A percentile compares a stretch with the other conserved stretches of the same genome.
Conservation (phyloP, 768 basidiomycete genomes). For the Mycena indigotica region DNA sequence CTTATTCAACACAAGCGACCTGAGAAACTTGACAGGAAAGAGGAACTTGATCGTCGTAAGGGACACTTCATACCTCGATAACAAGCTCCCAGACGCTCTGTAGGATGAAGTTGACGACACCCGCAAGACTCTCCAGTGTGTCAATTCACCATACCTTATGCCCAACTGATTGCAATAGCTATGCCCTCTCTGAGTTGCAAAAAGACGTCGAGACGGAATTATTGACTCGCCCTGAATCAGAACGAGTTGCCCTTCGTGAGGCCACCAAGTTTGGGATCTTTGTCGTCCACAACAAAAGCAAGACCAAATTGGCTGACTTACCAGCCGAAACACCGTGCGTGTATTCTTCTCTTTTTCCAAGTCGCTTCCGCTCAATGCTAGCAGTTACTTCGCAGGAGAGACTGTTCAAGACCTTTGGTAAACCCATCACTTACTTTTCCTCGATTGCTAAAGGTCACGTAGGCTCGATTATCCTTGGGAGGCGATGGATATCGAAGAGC, state of each 20-base stretch:
- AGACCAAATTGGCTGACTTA: slow-evolving; percentile 78
- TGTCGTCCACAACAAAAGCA: slow-evolving; percentile 93
- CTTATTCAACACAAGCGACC: slow-evolving; percentile 12
- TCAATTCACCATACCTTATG: not conserved
- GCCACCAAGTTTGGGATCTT: slow-evolving; percentile 88
- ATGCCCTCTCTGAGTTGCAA: slow-evolving; percentile 86
- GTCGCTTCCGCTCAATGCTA: slow-evolving; percentile 1
- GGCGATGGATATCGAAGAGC: slow-evolving; percentile 75
- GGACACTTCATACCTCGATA: not conserved
- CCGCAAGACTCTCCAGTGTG: slow-evolving; percentile 84
- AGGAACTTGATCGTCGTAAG: slow-evolving; percentile 22
- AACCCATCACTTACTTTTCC: no score
- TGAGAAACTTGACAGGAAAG: slow-evolving; percentile 1
- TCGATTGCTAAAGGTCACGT: no score
- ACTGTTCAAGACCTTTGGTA: slow-evolving; percentile 76
- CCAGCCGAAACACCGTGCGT: slow-evolving; percentile 66
- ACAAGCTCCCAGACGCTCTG: not conserved
- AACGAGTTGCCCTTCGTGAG: slow-evolving; percentile 65
- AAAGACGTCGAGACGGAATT: slow-evolving; percentile 84
- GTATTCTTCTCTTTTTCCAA: no score
- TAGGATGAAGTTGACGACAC: slow-evolving; percentile 91
- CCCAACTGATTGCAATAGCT: slow-evolving; percentile 46
- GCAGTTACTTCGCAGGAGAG: slow-evolving; percentile 77
- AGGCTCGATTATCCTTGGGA: slow-evolving; percentile 91
- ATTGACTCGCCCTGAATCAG: slow-evolving; percentile 62